Evolutionary conservation across 192 early-diverging fungal genomes (phyloP).

Genomic region (Backusella luteola): DNA sequence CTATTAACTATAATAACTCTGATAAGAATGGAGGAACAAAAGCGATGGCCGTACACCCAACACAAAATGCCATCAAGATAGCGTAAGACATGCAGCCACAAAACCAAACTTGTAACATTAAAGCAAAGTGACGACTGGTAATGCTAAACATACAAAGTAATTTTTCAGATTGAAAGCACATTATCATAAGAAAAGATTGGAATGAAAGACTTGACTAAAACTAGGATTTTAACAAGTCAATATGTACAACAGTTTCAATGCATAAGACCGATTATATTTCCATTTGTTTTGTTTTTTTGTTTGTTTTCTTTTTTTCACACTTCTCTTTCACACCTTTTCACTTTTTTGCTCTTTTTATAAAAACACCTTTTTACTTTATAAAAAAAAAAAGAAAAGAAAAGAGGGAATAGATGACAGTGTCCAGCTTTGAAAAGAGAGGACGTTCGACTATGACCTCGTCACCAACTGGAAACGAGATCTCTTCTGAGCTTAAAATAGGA

Average conservation of each 20-base stretch:
- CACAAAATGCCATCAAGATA: no score
- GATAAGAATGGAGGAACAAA: no score
- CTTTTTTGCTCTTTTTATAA: not conserved
- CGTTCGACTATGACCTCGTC: not conserved
- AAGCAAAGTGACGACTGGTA: no score
- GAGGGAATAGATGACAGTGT: not conserved
- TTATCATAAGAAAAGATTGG: no score
- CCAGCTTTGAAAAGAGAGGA: not conserved
- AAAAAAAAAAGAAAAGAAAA: not conserved
- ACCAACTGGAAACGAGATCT: slow-evolving; percentile 13
- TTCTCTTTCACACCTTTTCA: not conserved
- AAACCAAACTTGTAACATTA: no score
- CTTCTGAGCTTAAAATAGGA: slow-evolving; percentile 31
- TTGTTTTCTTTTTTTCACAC: not conserved
- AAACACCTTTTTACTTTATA: not conserved
- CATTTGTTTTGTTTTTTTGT: not conserved
- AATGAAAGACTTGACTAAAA: no score
- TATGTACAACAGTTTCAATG: not conserved
- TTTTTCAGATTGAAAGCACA: no score
- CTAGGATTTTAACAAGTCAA: not conserved
- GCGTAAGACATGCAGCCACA: no score
- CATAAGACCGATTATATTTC: not conserved
- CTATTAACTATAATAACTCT: no score
- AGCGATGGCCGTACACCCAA: no score
- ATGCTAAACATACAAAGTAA: no score